Base-by-base conservation (phyloP, 768 basidiomycete species). In the Pisolithus marmoratus region DNA sequence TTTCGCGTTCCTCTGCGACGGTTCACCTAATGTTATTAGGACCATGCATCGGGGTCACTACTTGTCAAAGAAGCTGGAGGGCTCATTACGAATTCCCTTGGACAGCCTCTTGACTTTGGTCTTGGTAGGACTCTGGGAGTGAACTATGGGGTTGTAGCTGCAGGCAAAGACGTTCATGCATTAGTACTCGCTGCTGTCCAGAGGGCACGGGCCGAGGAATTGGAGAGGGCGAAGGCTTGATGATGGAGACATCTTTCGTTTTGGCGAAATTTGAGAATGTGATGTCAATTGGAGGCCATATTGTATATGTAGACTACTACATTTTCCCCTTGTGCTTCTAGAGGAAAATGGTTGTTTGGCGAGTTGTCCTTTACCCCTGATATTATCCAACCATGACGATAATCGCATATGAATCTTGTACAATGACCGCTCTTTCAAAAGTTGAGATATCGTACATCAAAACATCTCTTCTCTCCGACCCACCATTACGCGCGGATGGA, bases 11-110 rank as follows among this genome's bases (percentile, higher is more conserved):
- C n/a, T 23, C 7, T 26, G 11, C 49, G 48, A 8, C 29, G 49
- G 36, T 23, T 44, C 8, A 51, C 48, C 12, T 34, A 34, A 34
- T 14, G 15, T 15, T 22, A 50, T 23, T 50, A 92, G 88, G 95
- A 97, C 61, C 96, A 97, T 63, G 93, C 95, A 0, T 81, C 90
- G 0, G 95, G 96, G 0, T 74, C 80, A 1, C 63, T 98, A 14
- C 77, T 99, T 6, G 81, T 98, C 14, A 79, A 83, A 56, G 95
- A 97, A 67, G 89, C 93, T 0, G 94, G 94, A 0, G 94, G 94
- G 0, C 57, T 87, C n/a, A 81, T 97, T 34, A 87, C 85, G 0
- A 89, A 98, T 65, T 88, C 88, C 46, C 76, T 84, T 40, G 95
- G 94, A 3, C 56, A 78, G 49, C 76, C 78, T 0, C 80, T 99